These are phyloP conservation scores for Candida maesae DNA, from an alignment of 805 yeast genomes.

Conservation along the genomic window DNA sequence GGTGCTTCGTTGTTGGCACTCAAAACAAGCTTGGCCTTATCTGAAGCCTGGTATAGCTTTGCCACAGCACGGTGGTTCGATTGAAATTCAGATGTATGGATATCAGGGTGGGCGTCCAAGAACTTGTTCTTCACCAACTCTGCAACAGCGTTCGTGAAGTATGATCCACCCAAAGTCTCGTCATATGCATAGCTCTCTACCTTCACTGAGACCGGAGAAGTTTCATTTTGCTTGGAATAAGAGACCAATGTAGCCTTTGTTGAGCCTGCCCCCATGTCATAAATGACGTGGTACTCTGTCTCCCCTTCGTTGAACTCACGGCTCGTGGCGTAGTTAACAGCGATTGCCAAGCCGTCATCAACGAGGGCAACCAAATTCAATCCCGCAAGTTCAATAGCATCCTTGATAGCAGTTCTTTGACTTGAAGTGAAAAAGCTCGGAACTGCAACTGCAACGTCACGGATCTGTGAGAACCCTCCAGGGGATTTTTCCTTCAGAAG, in stretches of 20 bases:
- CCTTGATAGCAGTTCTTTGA: constrained; percentile 68
- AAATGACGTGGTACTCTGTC: constrained; percentile 63
- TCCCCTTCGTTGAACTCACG: constrained; percentile 39
- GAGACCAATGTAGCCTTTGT: constrained; percentile 84
- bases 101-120: constrained; percentile 38
- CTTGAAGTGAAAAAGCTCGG: constrained; percentile 66
- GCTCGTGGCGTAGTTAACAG: constrained; percentile 69
- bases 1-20: constrained; percentile 83
- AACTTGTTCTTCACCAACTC: constrained; percentile 60
- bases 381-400: constrained; percentile 70
- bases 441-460: constrained; percentile 70
- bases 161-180: constrained; percentile 69
- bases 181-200: constrained; percentile 73
- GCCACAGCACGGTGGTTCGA: constrained; percentile 56
- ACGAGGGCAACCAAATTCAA: constrained; percentile 62
- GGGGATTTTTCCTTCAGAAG: constrained; percentile 54
- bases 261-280: constrained; percentile 92
- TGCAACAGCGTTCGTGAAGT: constrained; percentile 63
- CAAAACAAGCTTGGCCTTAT: constrained; percentile 79
- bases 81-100: constrained; percentile 36
- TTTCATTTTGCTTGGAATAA: constrained; percentile 41
- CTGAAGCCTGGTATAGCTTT: constrained; percentile 76
- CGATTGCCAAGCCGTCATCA: constrained; percentile 92
- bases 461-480: constrained; percentile 45
- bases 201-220: constrained; percentile 45